Evolutionary conservation across 2,329 filamentous ascomycete species (phyloP).

Genomic region (Teratosphaeria epicoccoides): DNA sequence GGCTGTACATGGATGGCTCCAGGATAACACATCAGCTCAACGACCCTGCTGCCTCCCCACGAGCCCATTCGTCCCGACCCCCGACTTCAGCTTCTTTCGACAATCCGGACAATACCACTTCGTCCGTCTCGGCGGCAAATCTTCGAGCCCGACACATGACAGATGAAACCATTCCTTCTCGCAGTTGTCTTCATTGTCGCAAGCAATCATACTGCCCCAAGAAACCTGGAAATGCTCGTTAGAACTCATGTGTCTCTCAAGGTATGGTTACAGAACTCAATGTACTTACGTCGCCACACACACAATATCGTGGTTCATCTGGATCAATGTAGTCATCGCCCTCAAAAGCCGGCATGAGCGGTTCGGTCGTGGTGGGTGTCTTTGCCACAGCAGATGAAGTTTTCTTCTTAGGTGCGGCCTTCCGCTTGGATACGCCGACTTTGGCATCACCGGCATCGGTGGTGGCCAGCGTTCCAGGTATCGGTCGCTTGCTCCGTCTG

Average conservation of each 20-base stretch:
- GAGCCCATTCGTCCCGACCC: constrained; percentile 18
- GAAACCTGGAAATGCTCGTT: no score
- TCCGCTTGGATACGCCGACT: constrained; percentile 61
- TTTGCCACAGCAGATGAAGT: constrained; percentile 18
- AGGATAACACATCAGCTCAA: neutral
- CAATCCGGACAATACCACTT: constrained; percentile 84
- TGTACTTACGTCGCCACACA: constrained; percentile 68
- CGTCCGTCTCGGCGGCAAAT: constrained; percentile 59
- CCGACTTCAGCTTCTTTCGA: constrained; percentile 38
- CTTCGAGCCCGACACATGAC: constrained; percentile 59
- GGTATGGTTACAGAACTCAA: no score
- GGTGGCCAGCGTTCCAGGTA: constrained; percentile 56
- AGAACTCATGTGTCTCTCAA: no score
- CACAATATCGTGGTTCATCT: constrained; percentile 64
- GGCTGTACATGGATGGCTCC: neutral
- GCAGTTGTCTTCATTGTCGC: constrained; percentile 68
- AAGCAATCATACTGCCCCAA: constrained; percentile 74
- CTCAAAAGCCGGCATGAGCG: neutral
- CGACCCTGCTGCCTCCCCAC: constrained; percentile 4
- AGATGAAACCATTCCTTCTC: constrained; percentile 80
- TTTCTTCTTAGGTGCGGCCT: constrained; percentile 59
- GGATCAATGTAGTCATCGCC: constrained; percentile 50
- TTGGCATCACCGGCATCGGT: constrained; percentile 50
- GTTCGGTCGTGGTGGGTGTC: constrained; percentile 5
- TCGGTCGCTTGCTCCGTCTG: constrained; percentile 56